Conservation (phyloP, 805 yeast genomes). For the Lipomyces spencermartinsiae region DNA sequence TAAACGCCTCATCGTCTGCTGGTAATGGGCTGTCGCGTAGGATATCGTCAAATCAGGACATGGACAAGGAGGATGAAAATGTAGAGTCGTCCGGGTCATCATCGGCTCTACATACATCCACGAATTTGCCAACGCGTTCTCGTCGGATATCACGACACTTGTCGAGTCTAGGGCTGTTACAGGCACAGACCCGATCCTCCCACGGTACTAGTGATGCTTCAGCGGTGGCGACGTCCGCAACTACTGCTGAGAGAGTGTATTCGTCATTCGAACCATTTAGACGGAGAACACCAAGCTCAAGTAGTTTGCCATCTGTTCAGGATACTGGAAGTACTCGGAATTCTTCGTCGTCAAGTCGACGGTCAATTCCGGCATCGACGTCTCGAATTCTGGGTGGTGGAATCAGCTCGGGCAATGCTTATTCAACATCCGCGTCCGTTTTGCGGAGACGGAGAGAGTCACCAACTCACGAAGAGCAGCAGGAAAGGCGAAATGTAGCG, state of each 20-base stretch:
- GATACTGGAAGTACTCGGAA: neutral
- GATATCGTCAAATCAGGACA: neutral
- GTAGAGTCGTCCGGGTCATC: neutral
- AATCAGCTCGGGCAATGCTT: neutral
- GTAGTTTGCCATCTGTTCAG: neutral
- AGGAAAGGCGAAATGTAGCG: slow-evolving; percentile 4
- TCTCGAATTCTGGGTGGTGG: slow-evolving; percentile 15
- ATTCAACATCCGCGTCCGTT: slow-evolving; percentile 3
- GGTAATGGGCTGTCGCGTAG: neutral
- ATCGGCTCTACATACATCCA: neutral
- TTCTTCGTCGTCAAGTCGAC: neutral
- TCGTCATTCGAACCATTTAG: slow-evolving; percentile 12
- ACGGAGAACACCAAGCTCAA: slow-evolving; percentile 10
- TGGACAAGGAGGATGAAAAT: neutral
- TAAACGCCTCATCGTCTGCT: neutral
- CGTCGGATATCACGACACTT: slow-evolving; percentile 25
- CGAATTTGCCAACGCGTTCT: slow-evolving; percentile 8
- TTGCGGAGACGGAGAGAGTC: slow-evolving; percentile 11
- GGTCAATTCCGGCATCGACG: slow-evolving; percentile 12
- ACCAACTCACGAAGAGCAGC: slow-evolving; percentile 9
- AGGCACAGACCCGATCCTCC: slow-evolving; percentile 1
- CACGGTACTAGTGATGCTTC: slow-evolving; percentile 2
- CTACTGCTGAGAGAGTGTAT: slow-evolving; percentile 7
- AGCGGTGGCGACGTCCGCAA: neutral
- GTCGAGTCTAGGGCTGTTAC: slow-evolving; percentile 22